Base-by-base conservation (phyloP, 2,329 filamentous ascomycete species). In the Blastomyces gilchristii region DNA sequence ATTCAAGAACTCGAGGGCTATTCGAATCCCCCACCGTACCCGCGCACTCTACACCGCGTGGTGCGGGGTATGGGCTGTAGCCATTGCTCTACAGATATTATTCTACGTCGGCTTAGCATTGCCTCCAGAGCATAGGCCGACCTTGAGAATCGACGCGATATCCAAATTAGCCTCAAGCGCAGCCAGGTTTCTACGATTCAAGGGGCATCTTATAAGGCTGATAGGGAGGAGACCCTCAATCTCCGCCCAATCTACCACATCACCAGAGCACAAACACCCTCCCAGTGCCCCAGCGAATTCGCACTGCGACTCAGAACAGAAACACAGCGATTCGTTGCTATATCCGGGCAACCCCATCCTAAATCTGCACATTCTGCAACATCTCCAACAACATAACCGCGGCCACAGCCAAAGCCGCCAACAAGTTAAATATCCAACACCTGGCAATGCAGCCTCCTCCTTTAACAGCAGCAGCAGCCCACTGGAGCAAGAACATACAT, bases 41-140 rank as follows among this genome's bases (percentile, higher is more conserved):
- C 31, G 49, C 7, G 12, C 9, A 8, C 41, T 62, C 18, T 62
- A 54, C 22, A 22, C 11, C 37, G 60, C 37, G 7, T 62, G 60
- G 60, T 54, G 60, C 25, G 60, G 50, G 7, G 39, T 62, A 25
- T 62, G 60, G 60, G 37, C 25, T 12, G 50, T 43, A 16, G 49
- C 60, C 18, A 54, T 56, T 31, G n/a, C 43, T 5, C 56, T 41
- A 28, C 60, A 62, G 60, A 34, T 28, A 39, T 34, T 56, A 37
- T 62, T 62, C 37, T 62, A 62, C 25, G 28, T 43, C 22, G 45
- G 49, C 41, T 37, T 62, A 31, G 57, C 57, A 45, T 47, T 45
- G 25, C 57, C 22, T 16, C 8, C 39, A 14, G 43, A 59, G 34
- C 45, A 59, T 31, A 47, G 28, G 16, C 41, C 57, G 31, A n/a